Evolutionary conservation across 257 asterid genomes (phyloP), one percentile per base, ranked within the genome.

Genomic region (Penstemon davidsonii): DNA sequence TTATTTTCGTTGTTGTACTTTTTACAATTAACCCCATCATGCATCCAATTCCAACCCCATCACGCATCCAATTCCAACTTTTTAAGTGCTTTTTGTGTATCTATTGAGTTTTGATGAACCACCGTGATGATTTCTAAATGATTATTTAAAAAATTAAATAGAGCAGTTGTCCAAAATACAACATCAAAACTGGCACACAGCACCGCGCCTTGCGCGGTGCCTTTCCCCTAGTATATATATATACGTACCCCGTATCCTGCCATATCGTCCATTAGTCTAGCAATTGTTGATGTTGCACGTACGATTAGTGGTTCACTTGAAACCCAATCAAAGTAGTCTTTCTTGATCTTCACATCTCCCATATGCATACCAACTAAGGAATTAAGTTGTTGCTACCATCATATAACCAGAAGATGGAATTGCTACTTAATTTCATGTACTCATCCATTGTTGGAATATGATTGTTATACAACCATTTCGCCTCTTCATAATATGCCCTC

Each of bases 381-480:
- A n/a, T n/a, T n/a, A n/a, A 58, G 60, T 65, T 18, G 79, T 55
- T 10, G 66, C 1, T 10, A 78, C 8, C 83, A 77, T 62, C 75
- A 40, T 18, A 25, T 68, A 65, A 3, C 64, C 75, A 1, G 70
- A 4, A 41, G 70, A 50, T 15, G 43, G 53, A 4, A 66, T 56
- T 4, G 81, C 81, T 63, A 75, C 75, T 40, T 77, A 66, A 83
- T 77, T 69, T 8, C 80, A 15, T 15, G 18, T 15, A 77, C 61
- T 83, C 81, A 2, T 75, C 70, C 71, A 72, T 68, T 3, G 37
- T 83, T 6, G 85, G 85, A 39, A 50, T 36, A 36, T 75, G 38
- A 6, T 61, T 64, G n/a, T 39, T 64, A 5, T 57, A 60, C 39
- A 13, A 8, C 84, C 87, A 79, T 60, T 79, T 64, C 0, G 82